Evolutionary conservation across 345 rosid genomes (phyloP), one percentile per base, ranked within the genome.

Genomic region (Orychophragmus violaceus): DNA sequence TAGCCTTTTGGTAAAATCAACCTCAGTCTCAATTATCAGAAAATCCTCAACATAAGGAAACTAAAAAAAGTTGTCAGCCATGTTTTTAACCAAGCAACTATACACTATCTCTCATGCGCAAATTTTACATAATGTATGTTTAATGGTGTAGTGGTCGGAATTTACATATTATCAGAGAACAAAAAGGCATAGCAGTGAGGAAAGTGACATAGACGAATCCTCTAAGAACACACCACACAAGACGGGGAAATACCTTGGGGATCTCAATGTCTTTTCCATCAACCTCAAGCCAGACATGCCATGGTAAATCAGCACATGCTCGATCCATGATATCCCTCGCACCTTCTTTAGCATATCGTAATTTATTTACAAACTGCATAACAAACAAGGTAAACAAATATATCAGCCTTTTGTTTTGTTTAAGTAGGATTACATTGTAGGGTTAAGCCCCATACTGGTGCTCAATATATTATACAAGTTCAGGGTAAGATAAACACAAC

Each of bases 281-380:
- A 45, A 89, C 96, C 83, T 89, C 90, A 74, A 89, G 90, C 89
- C 86, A 84, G 37, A 84, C 88, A 57, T 89, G 87, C 96, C 90
- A 83, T 29, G 96, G 92, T 70, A 89, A 78, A 69, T 89, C 92
- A 4, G 90, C 90, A 79, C 91, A 86, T 56, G 96, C 82, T 80
- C 96, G 79, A 76, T 86, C 96, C 96, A 86, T 86, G 64, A 89
- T 89, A 63, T 84, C 89, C 77, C 82, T 86, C 10, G 92, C 96
- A 39, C 96, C 96, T 83, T 89, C 92, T 81, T 83, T 84, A 33
- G 96, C 96, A 71, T 89, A 89, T 28, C 87, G 79, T 78, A 89
- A 81, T 79, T 84, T 89, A 77, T 89, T 89, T 76, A 89, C 89
- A 77, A 89, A 89, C 96, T 89, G 83, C 45, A 74, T 24, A 41